Conservation (phyloP, 208 protist genomes). For the Leishmania lainsoni region DNA sequence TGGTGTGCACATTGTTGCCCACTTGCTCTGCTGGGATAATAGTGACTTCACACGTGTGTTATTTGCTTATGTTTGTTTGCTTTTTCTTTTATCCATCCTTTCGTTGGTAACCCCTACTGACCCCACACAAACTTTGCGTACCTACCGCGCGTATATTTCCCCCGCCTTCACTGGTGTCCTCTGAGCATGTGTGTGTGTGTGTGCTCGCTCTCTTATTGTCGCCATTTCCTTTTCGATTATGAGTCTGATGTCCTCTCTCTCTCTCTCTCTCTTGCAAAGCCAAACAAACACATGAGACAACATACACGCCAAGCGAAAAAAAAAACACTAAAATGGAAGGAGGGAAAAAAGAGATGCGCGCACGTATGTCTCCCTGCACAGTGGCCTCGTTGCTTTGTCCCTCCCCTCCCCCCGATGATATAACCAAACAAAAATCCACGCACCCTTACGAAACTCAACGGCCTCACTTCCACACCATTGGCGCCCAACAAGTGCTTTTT, state of each 20-base stretch:
- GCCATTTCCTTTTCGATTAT: background rate
- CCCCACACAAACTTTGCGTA: background rate
- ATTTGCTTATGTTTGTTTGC: background rate
- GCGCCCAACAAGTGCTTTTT: background rate
- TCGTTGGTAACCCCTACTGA: background rate
- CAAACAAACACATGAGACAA: background rate
- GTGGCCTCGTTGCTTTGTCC: background rate
- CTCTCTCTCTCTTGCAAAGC: background rate
- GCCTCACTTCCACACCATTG: background rate
- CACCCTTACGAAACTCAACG: background rate
- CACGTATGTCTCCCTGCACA: background rate
- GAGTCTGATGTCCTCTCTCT: background rate
- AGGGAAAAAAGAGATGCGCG: background rate
- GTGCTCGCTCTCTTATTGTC: background rate
- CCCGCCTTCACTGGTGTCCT: background rate
- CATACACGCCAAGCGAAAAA: background rate
- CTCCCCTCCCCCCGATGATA: background rate
- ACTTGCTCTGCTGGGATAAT: background rate
- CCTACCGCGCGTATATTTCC: background rate
- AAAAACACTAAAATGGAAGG: background rate
- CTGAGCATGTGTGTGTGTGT: too few species aligned
- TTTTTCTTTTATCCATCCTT: background rate
- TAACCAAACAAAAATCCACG: background rate
- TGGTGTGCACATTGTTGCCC: background rate
- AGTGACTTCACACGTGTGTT: background rate